phyloP scores from a whole-genome alignment of 352 stramenopile genomes.

The Phytophthora sojae region DNA sequence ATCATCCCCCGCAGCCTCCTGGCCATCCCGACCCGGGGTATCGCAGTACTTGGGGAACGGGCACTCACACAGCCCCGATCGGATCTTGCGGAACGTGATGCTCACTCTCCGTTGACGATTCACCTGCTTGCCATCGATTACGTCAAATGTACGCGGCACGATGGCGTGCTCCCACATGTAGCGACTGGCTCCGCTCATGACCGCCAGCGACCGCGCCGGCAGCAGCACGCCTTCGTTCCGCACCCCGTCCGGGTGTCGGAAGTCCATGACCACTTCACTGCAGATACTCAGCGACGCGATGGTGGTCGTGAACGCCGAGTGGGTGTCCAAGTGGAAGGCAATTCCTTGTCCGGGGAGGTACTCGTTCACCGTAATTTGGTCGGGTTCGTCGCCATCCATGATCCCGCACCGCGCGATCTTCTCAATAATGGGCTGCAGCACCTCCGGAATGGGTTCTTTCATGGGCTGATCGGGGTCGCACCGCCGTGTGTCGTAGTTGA shows the following conservation, averaged over 20 bases:
- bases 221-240: constrained; percentile 71
- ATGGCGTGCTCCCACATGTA: constrained; percentile 93
- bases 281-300: constrained; percentile 85
- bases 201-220: constrained; percentile 74
- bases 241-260: constrained; percentile 65
- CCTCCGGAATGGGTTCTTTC: constrained; percentile 51
- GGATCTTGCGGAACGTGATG: constrained; percentile 91
- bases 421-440: constrained; percentile 54
- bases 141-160: constrained; percentile 81
- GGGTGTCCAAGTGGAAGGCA: constrained; percentile 88
- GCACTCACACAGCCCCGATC: constrained; percentile 70
- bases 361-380: constrained; percentile 91
- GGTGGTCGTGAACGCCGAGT: constrained; percentile 86
- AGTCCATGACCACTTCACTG: constrained; percentile 89
- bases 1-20: constrained; percentile 8
- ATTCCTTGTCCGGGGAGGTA: constrained; percentile 92
- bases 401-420: constrained; percentile 57
- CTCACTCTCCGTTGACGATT: constrained; percentile 75
- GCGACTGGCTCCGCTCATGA: constrained; percentile 85
- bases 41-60: constrained; percentile 79
- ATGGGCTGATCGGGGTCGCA: constrained; percentile 65
- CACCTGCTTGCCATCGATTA: constrained; percentile 80
- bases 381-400: constrained; percentile 63
- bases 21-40: constrained; percentile 30
- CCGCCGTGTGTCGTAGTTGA: constrained; percentile 85